These are phyloP conservation scores for Malbranchea zuffiana DNA, from an alignment of 2,329 filamentous ascomycete genomes.

Conservation along the genomic window DNA sequence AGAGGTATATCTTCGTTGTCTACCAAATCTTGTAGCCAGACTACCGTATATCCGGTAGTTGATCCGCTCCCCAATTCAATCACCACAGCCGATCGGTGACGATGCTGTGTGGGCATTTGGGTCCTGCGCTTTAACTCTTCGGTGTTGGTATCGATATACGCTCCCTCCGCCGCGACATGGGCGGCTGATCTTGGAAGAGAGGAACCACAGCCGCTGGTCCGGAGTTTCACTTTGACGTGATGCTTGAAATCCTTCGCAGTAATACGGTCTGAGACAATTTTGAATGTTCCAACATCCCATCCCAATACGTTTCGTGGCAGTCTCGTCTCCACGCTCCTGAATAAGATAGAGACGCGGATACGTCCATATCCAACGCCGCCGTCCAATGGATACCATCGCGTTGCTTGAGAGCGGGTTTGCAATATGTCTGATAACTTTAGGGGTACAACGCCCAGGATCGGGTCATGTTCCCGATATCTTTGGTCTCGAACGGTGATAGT, in stretches of 20 bases:
- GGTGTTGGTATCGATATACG: conserved; percentile 48
- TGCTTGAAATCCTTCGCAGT: conserved; percentile 52
- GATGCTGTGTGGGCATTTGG: conserved; percentile 75
- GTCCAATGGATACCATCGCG: conserved; percentile 91
- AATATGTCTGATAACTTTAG: conserved; percentile 81
- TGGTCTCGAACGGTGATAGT: conserved; percentile 83
- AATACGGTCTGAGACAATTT: conserved; percentile 65
- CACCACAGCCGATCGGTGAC: conserved; percentile 80
- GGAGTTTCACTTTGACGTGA: conserved; percentile 57
- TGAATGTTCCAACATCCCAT: conserved; percentile 92
- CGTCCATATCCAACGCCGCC: conserved; percentile 88
- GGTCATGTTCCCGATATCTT: conserved; percentile 83
- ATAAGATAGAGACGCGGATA: conserved; percentile 75
- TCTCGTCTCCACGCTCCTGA: conserved; percentile 77
- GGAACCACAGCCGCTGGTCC: conserved; percentile 74
- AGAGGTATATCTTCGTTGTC: conserved; percentile 70
- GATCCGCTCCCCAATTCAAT: conserved; percentile 73
- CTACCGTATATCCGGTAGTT: conserved; percentile 61
- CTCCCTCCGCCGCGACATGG: conserved; percentile 43
- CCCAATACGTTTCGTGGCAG: conserved; percentile 77
- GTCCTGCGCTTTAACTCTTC: conserved; percentile 45
- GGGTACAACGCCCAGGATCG: conserved; percentile 83
- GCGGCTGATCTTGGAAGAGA: conserved; percentile 56
- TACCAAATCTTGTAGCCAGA: conserved; percentile 78
- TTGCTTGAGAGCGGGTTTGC: conserved; percentile 73